Conservation (phyloP, 2,329 filamentous ascomycete species). For the Trichophyton mentagrophytes region DNA sequence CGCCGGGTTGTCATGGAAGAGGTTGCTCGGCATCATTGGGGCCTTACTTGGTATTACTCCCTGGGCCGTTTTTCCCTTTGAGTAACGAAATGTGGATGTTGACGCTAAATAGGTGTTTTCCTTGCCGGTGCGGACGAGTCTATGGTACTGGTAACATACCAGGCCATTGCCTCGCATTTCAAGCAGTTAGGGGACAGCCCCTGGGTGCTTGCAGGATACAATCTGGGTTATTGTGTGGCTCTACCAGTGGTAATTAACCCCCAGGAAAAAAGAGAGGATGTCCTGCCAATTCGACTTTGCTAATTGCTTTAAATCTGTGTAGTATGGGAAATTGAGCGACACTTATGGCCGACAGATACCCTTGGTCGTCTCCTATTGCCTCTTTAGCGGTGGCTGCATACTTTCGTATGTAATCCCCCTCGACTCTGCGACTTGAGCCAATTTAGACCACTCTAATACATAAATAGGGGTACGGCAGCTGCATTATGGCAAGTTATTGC, state of each 20-base stretch:
- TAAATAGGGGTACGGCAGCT: background rate
- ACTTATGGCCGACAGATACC: background rate
- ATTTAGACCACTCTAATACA: background rate
- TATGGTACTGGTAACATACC: conserved; percentile 2
- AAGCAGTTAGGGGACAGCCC: background rate
- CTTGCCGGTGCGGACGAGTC: conserved; percentile 4
- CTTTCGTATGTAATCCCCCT: background rate
- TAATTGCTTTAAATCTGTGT: background rate
- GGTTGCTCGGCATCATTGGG: background rate
- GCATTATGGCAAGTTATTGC: conserved; percentile 1
- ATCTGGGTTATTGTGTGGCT: background rate
- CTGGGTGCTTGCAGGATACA: background rate
- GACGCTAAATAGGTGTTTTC: background rate
- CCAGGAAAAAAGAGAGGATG: background rate
- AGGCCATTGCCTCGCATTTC: conserved; percentile 1
- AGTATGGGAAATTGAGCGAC: conserved; percentile 2
- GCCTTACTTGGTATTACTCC: background rate
- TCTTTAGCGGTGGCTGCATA: conserved; percentile 1
- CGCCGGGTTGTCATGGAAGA: background rate
- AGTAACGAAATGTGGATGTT: background rate
- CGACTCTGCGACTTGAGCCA: background rate
- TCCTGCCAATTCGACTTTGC: background rate
- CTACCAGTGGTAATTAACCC: conserved; percentile 1
- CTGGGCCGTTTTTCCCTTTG: background rate
- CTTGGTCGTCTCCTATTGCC: background rate